Percentiles rank a stretch among this genome's conserved stretches.
These are phyloP conservation scores for Apiospora pterosperma DNA, from an alignment of 2,329 filamentous ascomycete species.

Conservation along the genomic window DNA sequence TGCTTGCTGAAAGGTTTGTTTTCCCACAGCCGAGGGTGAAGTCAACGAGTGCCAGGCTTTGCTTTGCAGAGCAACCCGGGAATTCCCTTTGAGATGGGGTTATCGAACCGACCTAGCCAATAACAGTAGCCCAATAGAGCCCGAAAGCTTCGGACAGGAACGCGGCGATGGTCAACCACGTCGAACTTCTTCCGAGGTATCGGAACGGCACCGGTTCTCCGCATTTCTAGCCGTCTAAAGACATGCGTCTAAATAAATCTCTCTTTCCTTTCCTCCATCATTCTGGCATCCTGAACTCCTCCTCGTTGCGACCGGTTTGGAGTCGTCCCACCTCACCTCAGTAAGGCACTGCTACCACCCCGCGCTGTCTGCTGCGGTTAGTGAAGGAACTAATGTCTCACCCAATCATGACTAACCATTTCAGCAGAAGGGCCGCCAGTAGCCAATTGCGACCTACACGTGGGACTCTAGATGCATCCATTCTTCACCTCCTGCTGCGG, in stretches of 20 bases:
- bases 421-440: not conserved
- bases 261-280: not conserved
- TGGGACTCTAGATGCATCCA: conserved; percentile 1
- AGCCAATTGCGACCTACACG: conserved; percentile 4
- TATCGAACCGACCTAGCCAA: not conserved
- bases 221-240: conserved; percentile 1
- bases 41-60: not conserved
- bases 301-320: not conserved
- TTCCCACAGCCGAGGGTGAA: not conserved
- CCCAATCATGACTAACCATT: not conserved
- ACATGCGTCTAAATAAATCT: not conserved
- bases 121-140: not conserved
- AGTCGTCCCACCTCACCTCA: not conserved
- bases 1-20: not conserved
- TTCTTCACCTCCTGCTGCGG: not conserved
- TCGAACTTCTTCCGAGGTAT: conserved; percentile 2
- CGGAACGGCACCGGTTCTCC: conserved; percentile 6
- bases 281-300: not conserved
- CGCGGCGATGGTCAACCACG: conserved; percentile 3
- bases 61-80: not conserved
- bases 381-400: not conserved
- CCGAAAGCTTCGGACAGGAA: conserved; percentile 5
- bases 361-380: not conserved
- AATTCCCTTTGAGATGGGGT: not conserved
- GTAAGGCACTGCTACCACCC: not conserved